Evolutionary conservation across 306 rosid genomes (phyloP), one percentile per base, ranked within the genome.

Genomic region (Calophaca sinica): DNA sequence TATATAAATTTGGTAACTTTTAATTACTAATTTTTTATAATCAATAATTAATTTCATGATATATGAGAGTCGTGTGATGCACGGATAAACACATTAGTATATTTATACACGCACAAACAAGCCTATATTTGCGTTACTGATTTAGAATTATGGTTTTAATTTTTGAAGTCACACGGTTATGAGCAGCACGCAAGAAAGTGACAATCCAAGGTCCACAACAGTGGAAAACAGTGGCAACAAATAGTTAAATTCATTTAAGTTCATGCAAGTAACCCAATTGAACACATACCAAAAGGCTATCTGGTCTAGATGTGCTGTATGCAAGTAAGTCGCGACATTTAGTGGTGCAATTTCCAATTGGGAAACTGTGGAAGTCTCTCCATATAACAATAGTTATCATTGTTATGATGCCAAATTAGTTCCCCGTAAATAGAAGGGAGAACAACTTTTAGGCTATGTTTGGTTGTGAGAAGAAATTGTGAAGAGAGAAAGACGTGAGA

Each of bases 181-280:
- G 26, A 20, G 26, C 26, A 45, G 71, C 8, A 28, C 4, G 77
- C 69, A 53, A 72, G 86, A 82, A 6, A 55, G 51, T 62, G 88
- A 79, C 83, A 76, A 42, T 32, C 73, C 73, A 41, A 59, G 50
- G 54, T 69, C 26, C 26, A 20, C 26, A 20, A 20, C 33, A 45
- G 57, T 39, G 38, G 41, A 38, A 33, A 70, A 26, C 54, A 11
- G 42, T 52, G 7, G 71, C 68, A 5, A 6, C 11, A 75, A 61
- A 32, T 9, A 70, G 76, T 45, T 32, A n/a, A 42, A 42, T 85
- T 76, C 53, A 75, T 67, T 44, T 15, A 33, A 29, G 65, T 59
- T 33, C 57, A 51, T 82, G 76, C 81, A 77, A 70, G 77, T 35
- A 79, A 80, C 48, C 6, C 46, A 14, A 6, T 77, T 70, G 74